Evolutionary conservation across 1,284 basidiomycete species (phyloP).

Genomic region (Tausonia pullulans): DNA sequence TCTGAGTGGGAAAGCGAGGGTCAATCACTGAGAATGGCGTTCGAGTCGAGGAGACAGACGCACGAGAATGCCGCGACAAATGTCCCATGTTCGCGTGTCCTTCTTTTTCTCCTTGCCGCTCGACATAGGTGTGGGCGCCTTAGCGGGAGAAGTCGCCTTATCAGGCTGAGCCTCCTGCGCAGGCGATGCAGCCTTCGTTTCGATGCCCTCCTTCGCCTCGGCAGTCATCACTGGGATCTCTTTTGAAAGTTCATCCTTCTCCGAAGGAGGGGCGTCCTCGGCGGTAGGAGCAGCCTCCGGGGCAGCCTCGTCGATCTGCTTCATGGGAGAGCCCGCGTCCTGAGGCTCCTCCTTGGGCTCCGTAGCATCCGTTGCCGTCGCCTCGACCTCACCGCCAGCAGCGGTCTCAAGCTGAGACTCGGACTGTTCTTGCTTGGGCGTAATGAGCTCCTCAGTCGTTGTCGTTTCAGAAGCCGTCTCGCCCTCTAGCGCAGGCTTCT

Average conservation of each 20-base stretch:
- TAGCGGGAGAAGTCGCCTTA: too few species aligned
- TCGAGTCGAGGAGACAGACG: conserved; percentile 19
- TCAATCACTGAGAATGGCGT: background rate
- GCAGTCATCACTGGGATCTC: too few species aligned
- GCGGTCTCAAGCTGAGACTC: too few species aligned
- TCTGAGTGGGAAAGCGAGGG: conserved; percentile 19
- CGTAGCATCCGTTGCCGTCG: background rate
- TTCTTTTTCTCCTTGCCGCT: background rate
- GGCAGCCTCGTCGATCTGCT: background rate
- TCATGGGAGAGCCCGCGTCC: background rate
- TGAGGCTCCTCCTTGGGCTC: too few species aligned
- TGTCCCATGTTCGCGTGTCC: conserved; percentile 13
- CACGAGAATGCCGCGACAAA: conserved; percentile 31
- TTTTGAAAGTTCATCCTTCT: too few species aligned
- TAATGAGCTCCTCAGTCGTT: background rate
- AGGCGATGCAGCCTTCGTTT: too few species aligned
- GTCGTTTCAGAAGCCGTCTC: background rate
- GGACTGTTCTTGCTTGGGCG: background rate
- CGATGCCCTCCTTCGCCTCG: too few species aligned
- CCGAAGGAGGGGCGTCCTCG: background rate
- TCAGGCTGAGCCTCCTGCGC: too few species aligned
- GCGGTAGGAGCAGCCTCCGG: background rate
- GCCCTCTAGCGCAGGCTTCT: conserved; percentile 3
- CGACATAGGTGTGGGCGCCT: background rate
- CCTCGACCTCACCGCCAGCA: background rate